Percentiles rank a stretch among this genome's conserved stretches.
Conservation (phyloP, 2,329 filamentous ascomycete species). For the Colletotrichum cordylinicola region DNA sequence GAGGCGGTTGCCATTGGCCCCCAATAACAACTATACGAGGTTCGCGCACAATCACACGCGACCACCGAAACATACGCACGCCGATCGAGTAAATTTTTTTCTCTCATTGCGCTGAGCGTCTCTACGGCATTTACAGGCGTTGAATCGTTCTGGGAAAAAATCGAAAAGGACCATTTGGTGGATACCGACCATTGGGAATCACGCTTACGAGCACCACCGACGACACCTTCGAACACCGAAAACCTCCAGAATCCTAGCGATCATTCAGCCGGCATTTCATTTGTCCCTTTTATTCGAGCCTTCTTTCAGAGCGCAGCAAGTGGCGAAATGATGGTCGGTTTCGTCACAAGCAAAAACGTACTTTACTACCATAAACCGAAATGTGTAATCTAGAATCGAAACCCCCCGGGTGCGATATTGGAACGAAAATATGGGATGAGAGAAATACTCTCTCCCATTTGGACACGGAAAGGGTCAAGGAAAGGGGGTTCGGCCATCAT, state of each 20-base stretch:
- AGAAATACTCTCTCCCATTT: not conserved
- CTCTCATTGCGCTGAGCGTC: not conserved
- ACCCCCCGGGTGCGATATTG: conserved; percentile 1
- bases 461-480: conserved; percentile 11
- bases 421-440: conserved; percentile 6
- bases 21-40: not conserved
- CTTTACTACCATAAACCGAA: conserved; percentile 33
- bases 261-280: conserved; percentile 17
- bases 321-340: conserved; percentile 5
- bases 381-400: conserved; percentile 37
- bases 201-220: not conserved
- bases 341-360: conserved; percentile 16
- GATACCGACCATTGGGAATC: not conserved
- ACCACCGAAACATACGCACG: not conserved
- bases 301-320: conserved; percentile 15
- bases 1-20: not conserved
- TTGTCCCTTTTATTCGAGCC: conserved; percentile 19
- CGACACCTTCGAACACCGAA: not conserved
- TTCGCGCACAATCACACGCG: not conserved
- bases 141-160: not conserved
- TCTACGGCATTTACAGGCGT: not conserved
- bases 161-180: not conserved
- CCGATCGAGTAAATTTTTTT: not conserved
- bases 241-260: not conserved
- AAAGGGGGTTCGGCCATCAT: conserved; percentile 13